These are phyloP conservation scores for Zygotorulaspora chibaensis DNA, from an alignment of 805 yeast species.

Conservation along the genomic window DNA sequence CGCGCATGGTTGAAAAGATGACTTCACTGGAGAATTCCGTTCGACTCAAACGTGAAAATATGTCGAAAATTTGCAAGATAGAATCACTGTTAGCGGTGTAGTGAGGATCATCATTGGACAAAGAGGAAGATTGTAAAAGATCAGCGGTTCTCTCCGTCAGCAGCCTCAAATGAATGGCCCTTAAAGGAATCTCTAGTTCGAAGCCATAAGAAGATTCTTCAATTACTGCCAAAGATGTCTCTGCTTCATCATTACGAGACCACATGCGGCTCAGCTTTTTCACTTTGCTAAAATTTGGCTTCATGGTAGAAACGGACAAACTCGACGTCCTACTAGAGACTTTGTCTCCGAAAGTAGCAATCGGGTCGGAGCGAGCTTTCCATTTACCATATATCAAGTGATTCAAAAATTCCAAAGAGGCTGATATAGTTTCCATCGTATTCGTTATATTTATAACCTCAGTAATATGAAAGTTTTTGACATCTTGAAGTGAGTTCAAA, in stretches of 20 bases:
- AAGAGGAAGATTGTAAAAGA: constrained; percentile 58
- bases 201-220: constrained; percentile 25
- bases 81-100: constrained; percentile 30
- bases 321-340: constrained; percentile 20
- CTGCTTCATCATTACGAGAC: constrained; percentile 21
- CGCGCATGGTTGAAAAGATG: constrained; percentile 30
- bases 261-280: constrained; percentile 17
- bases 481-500: constrained; percentile 20
- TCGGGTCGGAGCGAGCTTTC: neutral
- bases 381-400: constrained; percentile 20
- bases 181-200: constrained; percentile 21
- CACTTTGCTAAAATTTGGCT: constrained; percentile 16
- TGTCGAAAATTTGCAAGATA: constrained; percentile 33
- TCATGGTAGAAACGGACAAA: constrained; percentile 14
- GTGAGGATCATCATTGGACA: constrained; percentile 26
- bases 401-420: constrained; percentile 29
- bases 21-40: constrained; percentile 69
- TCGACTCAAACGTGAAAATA: constrained; percentile 36
- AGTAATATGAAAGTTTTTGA: constrained; percentile 18
- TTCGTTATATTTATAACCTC: constrained; percentile 25
- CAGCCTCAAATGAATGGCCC: constrained; percentile 45
- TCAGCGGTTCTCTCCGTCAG: constrained; percentile 68
- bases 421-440: constrained; percentile 30
- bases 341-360: constrained; percentile 1
- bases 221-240: constrained; percentile 20